phyloP scores from a whole-genome alignment of 2,329 filamentous ascomycete genomes.

The Colletotrichum viniferum region DNA sequence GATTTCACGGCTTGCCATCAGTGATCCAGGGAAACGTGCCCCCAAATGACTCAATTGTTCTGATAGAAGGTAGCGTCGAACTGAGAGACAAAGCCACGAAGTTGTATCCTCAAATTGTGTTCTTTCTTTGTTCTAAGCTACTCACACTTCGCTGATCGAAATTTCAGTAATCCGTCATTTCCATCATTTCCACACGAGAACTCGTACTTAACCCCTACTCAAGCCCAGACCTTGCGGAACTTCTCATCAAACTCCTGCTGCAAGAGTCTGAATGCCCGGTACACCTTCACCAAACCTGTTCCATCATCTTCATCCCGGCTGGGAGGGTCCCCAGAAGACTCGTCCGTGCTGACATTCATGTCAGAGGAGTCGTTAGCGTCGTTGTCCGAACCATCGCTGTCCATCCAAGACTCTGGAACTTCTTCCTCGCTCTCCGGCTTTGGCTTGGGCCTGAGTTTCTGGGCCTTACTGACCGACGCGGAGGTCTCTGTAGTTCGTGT shows the following conservation, averaged over 20 bases:
- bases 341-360: background rate
- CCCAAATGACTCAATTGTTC: background rate
- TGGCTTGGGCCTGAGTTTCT: background rate
- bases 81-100: background rate
- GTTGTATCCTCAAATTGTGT: background rate
- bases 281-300: constrained; percentile 56
- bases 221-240: constrained; percentile 67
- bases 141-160: background rate
- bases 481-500: background rate
- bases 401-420: constrained; percentile 52
- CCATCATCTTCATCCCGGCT: constrained; percentile 37
- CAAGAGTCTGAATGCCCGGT: constrained; percentile 62
- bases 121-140: too few relatives aligned
- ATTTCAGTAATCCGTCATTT: background rate
- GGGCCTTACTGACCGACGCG: background rate
- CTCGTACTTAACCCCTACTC: constrained; percentile 4
- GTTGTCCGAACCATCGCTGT: constrained; percentile 30
- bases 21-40: background rate
- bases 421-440: constrained; percentile 39
- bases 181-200: background rate
- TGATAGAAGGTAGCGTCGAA: background rate
- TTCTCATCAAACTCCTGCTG: constrained; percentile 67
- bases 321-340: background rate
- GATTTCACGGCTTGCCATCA: background rate
- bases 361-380: constrained; percentile 26